Evolutionary conservation across 345 rosid genomes (phyloP).

Genomic region (Garcia nutans): DNA sequence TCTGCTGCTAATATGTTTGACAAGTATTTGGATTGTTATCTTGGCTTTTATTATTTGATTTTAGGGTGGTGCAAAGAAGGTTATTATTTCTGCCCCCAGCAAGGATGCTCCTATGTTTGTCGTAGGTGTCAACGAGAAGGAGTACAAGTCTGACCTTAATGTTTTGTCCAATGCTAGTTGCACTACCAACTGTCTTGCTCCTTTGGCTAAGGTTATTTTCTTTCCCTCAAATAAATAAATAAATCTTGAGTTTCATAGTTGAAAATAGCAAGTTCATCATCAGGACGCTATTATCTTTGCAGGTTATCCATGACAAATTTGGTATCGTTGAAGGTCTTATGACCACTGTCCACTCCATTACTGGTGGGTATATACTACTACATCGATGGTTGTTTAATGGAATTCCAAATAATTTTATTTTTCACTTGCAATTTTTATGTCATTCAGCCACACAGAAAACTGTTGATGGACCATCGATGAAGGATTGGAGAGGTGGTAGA

Average conservation of each 20-base stretch:
- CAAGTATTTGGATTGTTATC: background rate
- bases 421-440: background rate
- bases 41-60: background rate
- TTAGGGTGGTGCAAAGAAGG: constrained; percentile 75
- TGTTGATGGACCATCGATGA: constrained; percentile 78
- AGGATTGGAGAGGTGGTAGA: constrained; percentile 81
- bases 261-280: background rate
- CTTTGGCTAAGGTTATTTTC: constrained; percentile 50
- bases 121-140: constrained; percentile 67
- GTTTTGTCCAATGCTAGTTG: constrained; percentile 71
- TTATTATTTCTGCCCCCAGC: constrained; percentile 59
- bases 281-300: background rate
- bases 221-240: background rate
- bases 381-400: background rate
- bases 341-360: constrained; percentile 73
- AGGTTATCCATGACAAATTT: constrained; percentile 62
- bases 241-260: background rate
- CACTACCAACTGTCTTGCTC: constrained; percentile 82
- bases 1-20: background rate
- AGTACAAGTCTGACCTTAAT: constrained; percentile 45
- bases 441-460: constrained; percentile 66
- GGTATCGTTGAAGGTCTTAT: constrained; percentile 76
- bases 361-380: constrained; percentile 34
- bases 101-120: constrained; percentile 78
- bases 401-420: background rate